Percentiles rank a stretch among this genome's conserved stretches.
These are phyloP conservation scores for Leccinum uliginosum DNA, from an alignment of 768 basidiomycete genomes.

Conservation along the genomic window DNA sequence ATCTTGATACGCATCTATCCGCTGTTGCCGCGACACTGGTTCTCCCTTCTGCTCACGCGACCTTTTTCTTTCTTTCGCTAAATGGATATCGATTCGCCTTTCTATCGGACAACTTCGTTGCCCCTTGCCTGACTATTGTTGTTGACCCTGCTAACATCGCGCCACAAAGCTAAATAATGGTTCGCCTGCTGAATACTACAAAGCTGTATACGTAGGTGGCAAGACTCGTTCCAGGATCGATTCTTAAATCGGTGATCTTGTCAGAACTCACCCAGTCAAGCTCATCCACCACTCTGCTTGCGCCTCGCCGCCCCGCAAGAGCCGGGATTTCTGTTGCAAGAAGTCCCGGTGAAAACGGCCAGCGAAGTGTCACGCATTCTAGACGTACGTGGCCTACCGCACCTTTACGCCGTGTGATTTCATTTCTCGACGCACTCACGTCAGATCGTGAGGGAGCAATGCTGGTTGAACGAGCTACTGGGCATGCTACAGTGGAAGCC, in stretches of 20 bases:
- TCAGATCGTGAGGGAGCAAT: slow-evolving; percentile 68
- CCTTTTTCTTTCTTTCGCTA: neutral
- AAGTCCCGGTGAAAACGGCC: slow-evolving; percentile 65
- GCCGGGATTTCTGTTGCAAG: slow-evolving; percentile 69
- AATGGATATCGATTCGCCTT: neutral
- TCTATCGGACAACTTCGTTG: neutral
- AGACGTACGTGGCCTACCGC: slow-evolving; percentile 44
- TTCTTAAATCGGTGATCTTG: slow-evolving; percentile 2
- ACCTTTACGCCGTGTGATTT: neutral
- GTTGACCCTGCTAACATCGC: slow-evolving; percentile 10
- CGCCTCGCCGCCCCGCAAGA: slow-evolving; percentile 67
- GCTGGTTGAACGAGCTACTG: slow-evolving; percentile 78
- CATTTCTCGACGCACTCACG: neutral
- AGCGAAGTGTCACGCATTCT: slow-evolving; percentile 73
- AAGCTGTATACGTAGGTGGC: slow-evolving; percentile 57
- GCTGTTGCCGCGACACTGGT: neutral
- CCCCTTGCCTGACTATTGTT: neutral
- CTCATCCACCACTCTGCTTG: slow-evolving; percentile 67
- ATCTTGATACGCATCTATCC: neutral
- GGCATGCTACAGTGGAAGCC: slow-evolving; percentile 56
- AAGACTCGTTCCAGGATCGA: neutral
- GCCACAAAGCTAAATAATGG: slow-evolving; percentile 50
- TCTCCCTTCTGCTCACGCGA: neutral
- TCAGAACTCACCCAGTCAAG: slow-evolving; percentile 60
- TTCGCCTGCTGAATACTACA: slow-evolving; percentile 59